These are phyloP conservation scores for Aspergillus incahuasiensis DNA, from an alignment of 495 filamentous ascomycete species.

Conservation along the genomic window DNA sequence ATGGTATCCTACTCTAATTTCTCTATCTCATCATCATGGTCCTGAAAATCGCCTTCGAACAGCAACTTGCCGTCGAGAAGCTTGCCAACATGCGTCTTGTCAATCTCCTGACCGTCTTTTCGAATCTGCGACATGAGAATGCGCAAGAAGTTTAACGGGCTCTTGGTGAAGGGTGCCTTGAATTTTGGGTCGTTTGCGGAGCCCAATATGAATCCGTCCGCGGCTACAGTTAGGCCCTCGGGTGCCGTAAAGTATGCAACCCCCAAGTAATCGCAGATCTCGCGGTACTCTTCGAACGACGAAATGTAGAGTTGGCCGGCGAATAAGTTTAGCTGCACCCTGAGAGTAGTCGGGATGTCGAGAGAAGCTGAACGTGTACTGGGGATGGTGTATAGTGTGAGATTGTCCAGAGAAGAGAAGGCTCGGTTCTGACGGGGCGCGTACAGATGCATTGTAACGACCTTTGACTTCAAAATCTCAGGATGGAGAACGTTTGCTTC, in stretches of 20 bases:
- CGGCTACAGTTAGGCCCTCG: neutral
- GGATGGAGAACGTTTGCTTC: slow-evolving; percentile 55
- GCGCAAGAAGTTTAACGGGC: slow-evolving; percentile 51
- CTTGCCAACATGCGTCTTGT: slow-evolving; percentile 52
- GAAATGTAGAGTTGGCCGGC: slow-evolving; percentile 9
- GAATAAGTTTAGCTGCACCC: slow-evolving; percentile 13
- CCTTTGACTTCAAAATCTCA: slow-evolving; percentile 24
- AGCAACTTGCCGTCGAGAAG: slow-evolving; percentile 36
- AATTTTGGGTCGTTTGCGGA: too few relatives aligned
- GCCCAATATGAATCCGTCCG: slow-evolving; percentile 15
- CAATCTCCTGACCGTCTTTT: slow-evolving; percentile 45
- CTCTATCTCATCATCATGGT: neutral
- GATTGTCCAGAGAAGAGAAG: slow-evolving; percentile 43
- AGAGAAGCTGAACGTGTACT: neutral
- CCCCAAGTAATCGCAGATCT: slow-evolving; percentile 11
- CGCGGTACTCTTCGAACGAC: slow-evolving; percentile 4
- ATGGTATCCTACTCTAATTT: too few relatives aligned
- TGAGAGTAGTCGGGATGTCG: neutral
- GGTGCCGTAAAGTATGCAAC: slow-evolving; percentile 3
- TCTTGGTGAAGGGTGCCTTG: slow-evolving; percentile 33
- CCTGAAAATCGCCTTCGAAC: neutral
- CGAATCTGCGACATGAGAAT: slow-evolving; percentile 49
- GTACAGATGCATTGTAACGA: slow-evolving; percentile 54
- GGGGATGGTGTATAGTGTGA: slow-evolving; percentile 34
- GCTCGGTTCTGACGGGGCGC: slow-evolving; percentile 45